Conservation (phyloP, 371 early-diverging fungal genomes). For the Rhizopus sp. region DNA sequence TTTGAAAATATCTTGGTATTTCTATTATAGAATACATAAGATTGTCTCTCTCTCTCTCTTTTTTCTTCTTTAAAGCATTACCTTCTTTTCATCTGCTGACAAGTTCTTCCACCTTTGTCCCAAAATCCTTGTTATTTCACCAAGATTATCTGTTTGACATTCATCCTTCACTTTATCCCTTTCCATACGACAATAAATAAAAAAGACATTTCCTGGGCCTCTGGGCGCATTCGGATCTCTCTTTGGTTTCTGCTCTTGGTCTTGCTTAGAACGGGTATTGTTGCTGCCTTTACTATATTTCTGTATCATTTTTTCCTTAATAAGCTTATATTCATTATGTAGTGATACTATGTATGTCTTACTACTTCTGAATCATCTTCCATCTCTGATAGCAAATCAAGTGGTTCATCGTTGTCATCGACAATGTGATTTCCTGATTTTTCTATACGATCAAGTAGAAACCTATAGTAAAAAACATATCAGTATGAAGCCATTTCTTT, state of each 20-base stretch:
- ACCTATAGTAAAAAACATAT: slow-evolving; percentile 8
- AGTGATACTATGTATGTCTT: not conserved
- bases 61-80: slow-evolving; percentile 11
- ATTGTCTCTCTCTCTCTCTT: not conserved
- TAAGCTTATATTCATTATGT: not conserved
- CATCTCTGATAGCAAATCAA: slow-evolving; percentile 31
- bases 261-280: slow-evolving; percentile 5
- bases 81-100: slow-evolving; percentile 54
- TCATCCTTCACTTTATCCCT: slow-evolving; percentile 63
- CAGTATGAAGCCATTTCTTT: not conserved
- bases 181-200: slow-evolving; percentile 60
- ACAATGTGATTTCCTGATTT: slow-evolving; percentile 21
- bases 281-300: not conserved
- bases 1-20: slow-evolving; percentile 56
- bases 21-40: slow-evolving; percentile 20
- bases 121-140: slow-evolving; percentile 53
- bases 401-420: slow-evolving; percentile 29
- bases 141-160: slow-evolving; percentile 51
- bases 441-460: slow-evolving; percentile 30
- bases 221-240: slow-evolving; percentile 73
- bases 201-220: slow-evolving; percentile 70
- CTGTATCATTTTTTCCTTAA: slow-evolving; percentile 3
- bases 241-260: slow-evolving; percentile 34
- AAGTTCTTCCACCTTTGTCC: slow-evolving; percentile 57
- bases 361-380: slow-evolving; percentile 29